These are phyloP conservation scores for Dacryopinax primogenitus DNA, from an alignment of 768 basidiomycete genomes.

Conservation along the genomic window DNA sequence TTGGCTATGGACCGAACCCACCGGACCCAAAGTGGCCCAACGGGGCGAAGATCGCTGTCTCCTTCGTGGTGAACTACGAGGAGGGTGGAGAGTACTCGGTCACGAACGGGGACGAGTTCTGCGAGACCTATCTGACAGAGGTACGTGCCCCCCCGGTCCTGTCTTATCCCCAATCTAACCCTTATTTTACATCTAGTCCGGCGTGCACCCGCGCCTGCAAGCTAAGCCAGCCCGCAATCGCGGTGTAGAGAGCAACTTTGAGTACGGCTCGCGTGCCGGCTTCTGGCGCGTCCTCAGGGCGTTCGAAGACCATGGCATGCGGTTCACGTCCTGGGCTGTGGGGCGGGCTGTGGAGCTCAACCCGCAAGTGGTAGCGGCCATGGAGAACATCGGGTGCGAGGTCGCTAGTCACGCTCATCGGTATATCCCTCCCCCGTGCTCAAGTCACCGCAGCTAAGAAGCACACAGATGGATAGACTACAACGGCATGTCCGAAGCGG, in stretches of 20 bases:
- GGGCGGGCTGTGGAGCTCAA: constrained; percentile 5
- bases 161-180: neutral
- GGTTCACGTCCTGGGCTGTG: constrained; percentile 10
- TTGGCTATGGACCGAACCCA: constrained; percentile 20
- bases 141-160: neutral
- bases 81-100: constrained; percentile 6
- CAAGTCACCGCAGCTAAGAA: neutral
- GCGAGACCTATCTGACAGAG: constrained; percentile 2
- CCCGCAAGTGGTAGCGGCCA: neutral
- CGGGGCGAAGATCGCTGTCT: constrained; percentile 20
- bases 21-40: constrained; percentile 22
- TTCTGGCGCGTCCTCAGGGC: constrained; percentile 10
- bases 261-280: constrained; percentile 15
- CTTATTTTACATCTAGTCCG: neutral
- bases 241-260: constrained; percentile 8
- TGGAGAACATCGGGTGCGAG: constrained; percentile 7
- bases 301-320: constrained; percentile 10
- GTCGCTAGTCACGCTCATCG: neutral
- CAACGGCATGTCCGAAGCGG: neutral
- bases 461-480: constrained; percentile 1
- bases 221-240: neutral
- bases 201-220: neutral
- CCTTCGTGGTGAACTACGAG: constrained; percentile 16
- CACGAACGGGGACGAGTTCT: constrained; percentile 13
- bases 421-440: neutral